Base-by-base conservation (phyloP, 1,284 basidiomycete genomes). In the Sutorius eximius region DNA sequence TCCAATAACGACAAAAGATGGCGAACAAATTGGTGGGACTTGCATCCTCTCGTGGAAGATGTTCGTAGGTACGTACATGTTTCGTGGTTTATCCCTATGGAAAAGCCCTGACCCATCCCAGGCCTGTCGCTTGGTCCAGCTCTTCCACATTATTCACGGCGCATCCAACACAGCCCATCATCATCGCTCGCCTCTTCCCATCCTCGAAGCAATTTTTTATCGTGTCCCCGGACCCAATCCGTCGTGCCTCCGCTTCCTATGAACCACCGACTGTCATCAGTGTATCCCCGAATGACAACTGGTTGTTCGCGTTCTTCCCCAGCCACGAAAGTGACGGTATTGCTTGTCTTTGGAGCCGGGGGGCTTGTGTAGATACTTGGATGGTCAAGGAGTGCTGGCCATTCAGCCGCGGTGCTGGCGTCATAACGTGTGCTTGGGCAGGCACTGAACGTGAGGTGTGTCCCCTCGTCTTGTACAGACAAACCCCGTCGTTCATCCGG, bases 261-360 rank as follows among this genome's bases (percentile, higher is more conserved):
- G 77, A 78, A 16, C 81, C 89, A 10, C 85, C 89, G 0, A 80
- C 79, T 3, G 68, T 86, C 16, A 81, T 91, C 49, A 78, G 80
- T 9, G 75, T 82, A 24, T 81, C 82, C 12, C 77, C 85, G 2
- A 72, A 74, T 27, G 82, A 84, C 52, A 75, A 79, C 43, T 85
- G 81, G 80, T 65, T 91, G 3, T 91, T 89, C 64, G 87, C 88
- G 2, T 91, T 84, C 66, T 91, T 87, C 64, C 85, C 88, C 12
- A 76, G 83, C 33, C 72, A 71, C 32, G 77, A 76, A 29, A 63
- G 70, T 2, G 81, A 83, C 47, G 84, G 86, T 8, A 66, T 80
- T 30, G 83, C 78, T 5, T 89, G 87, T 62, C 59, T 90, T 13
- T 91, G 89, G 89, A 76, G 73, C 50, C 77, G 79, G 48, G 80